phyloP scores from a whole-genome alignment of 2,329 filamentous ascomycete species.

The Claviceps lovelessii region DNA sequence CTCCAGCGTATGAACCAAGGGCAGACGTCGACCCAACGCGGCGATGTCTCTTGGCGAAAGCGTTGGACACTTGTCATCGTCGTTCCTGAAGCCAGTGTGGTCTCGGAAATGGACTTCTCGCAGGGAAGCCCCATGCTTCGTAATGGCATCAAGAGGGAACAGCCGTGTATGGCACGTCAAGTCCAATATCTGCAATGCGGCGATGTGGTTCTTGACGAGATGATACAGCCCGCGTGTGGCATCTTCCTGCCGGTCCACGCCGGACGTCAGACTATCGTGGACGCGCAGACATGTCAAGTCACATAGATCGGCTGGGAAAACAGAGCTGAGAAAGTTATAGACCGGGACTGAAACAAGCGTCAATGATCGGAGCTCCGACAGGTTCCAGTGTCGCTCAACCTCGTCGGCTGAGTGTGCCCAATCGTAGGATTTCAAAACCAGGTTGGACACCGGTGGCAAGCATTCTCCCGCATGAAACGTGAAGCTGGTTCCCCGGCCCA shows the following conservation, averaged over 20 bases:
- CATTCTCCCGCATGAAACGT: conserved; percentile 24
- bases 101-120: conserved; percentile 21
- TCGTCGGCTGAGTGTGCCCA: conserved; percentile 29
- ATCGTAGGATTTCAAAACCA: conserved; percentile 32
- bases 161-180: conserved; percentile 27
- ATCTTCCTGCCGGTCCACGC: conserved; percentile 22
- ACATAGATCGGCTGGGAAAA: conserved; percentile 22
- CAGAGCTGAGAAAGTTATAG: conserved; percentile 28
- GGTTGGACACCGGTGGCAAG: conserved; percentile 27
- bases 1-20: conserved; percentile 26
- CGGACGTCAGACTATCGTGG: conserved; percentile 31
- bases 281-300: conserved; percentile 17
- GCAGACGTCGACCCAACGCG: conserved; percentile 18
- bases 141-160: conserved; percentile 23
- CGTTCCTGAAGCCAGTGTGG: neutral
- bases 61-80: conserved; percentile 12
- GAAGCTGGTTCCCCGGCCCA: conserved; percentile 32
- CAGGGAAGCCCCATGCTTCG: conserved; percentile 24
- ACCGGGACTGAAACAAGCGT: conserved; percentile 20
- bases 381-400: conserved; percentile 29
- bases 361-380: conserved; percentile 24
- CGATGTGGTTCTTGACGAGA: conserved; percentile 20
- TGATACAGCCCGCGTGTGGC: conserved; percentile 24
- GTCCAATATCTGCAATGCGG: conserved; percentile 21
- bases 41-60: conserved; percentile 20